Evolutionary conservation across 495 filamentous ascomycete species (phyloP).

Genomic region (Coniosporium apollinis): DNA sequence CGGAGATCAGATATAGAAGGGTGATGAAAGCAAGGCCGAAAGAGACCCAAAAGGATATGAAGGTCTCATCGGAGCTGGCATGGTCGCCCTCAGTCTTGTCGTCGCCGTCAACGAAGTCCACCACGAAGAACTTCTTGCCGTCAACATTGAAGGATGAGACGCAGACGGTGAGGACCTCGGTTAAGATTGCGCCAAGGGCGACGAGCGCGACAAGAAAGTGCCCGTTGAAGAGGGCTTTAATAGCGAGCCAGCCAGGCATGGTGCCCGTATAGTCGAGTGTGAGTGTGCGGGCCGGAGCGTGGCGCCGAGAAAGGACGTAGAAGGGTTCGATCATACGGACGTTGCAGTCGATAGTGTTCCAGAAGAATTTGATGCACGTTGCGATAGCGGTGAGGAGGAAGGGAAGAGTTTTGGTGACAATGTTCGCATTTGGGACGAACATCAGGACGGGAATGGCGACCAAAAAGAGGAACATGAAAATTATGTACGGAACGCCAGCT

Average conservation of each 20-base stretch:
- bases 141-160: constrained; percentile 43
- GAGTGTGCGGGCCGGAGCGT: constrained; percentile 43
- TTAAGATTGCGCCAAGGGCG: constrained; percentile 42
- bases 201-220: constrained; percentile 48
- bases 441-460: constrained; percentile 38
- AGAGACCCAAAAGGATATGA: constrained; percentile 38
- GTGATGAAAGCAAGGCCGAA: constrained; percentile 40
- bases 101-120: too few species aligned
- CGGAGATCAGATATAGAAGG: too few species aligned
- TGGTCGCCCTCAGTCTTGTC: constrained; percentile 22
- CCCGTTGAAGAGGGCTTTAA: constrained; percentile 41
- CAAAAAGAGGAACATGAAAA: constrained; percentile 32
- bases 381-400: constrained; percentile 47
- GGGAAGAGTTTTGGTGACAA: constrained; percentile 40
- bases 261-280: constrained; percentile 57
- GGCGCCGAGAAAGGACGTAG: constrained; percentile 45
- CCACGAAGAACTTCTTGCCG: constrained; percentile 37
- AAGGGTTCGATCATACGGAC: constrained; percentile 63
- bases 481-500: constrained; percentile 42
- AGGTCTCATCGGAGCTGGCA: constrained; percentile 41
- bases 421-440: constrained; percentile 33
- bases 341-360: constrained; percentile 52
- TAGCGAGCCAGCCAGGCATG: constrained; percentile 45
- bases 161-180: constrained; percentile 52
- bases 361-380: constrained; percentile 46